Evolutionary conservation across 2,329 filamentous ascomycete species (phyloP).

Genomic region (Pestalotiopsis sp.): DNA sequence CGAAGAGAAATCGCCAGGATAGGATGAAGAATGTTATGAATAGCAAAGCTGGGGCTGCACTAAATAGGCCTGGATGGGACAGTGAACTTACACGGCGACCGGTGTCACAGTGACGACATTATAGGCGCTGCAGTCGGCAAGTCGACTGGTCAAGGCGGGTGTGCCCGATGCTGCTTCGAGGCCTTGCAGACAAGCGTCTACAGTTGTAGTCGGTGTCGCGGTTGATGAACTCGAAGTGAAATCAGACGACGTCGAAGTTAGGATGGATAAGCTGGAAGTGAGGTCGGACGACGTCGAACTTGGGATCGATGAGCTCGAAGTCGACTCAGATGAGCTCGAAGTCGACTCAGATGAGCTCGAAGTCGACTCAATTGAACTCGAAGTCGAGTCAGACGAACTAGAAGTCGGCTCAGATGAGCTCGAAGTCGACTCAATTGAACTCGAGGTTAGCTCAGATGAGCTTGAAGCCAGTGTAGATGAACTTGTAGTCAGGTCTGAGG

Average conservation of each 20-base stretch:
- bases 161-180: background rate
- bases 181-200: background rate
- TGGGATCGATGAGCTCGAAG: background rate
- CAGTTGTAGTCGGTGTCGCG: background rate
- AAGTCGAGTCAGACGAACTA: background rate
- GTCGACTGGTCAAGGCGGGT: background rate
- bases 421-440: background rate
- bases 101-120: background rate
- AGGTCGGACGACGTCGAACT: background rate
- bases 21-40: background rate
- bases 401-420: background rate
- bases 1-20: background rate
- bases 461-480: background rate
- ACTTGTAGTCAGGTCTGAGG: background rate
- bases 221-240: background rate
- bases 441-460: background rate
- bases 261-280: background rate
- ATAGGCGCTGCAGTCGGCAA: background rate
- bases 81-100: background rate
- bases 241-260: background rate
- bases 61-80: background rate
- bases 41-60: background rate
- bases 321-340: background rate
- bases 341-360: background rate
- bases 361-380: background rate